A percentile compares a stretch with the other conserved stretches of the same genome.
Conservation (phyloP, 164 flowering plant species). For the Tetrastigma voinierianum region DNA sequence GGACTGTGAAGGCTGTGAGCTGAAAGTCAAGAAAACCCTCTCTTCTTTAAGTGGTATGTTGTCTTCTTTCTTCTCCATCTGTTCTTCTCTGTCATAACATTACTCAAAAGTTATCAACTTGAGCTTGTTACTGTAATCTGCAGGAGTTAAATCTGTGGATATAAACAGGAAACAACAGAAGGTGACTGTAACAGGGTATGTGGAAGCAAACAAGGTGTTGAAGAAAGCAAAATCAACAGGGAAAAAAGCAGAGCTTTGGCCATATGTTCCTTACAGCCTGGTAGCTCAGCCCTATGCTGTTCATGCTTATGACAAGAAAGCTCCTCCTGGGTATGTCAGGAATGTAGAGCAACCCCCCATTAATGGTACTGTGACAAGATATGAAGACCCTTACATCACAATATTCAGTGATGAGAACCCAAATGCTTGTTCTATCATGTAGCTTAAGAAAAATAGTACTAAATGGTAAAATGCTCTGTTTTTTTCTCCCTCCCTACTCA, state of each 20-base stretch:
- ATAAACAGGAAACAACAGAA: conserved; percentile 68
- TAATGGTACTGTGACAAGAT: conserved; percentile 21
- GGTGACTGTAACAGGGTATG: conserved; percentile 65
- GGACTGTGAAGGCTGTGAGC: conserved; percentile 86
- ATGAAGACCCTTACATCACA: conserved; percentile 46
- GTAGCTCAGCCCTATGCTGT: conserved; percentile 59
- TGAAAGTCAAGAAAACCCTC: conserved; percentile 65
- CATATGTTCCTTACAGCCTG: conserved; percentile 61
- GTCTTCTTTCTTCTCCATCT: not conserved
- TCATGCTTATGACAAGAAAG: conserved; percentile 66
- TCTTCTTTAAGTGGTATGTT: conserved; percentile 50
- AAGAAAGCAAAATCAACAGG: conserved; percentile 68
- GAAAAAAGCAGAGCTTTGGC: conserved; percentile 72
- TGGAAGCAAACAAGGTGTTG: conserved; percentile 58
- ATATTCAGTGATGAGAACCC: conserved; percentile 79
- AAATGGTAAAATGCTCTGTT: not conserved
- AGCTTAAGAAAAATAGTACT: not conserved
- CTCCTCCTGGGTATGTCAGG: conserved; percentile 71
- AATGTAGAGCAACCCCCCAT: conserved; percentile 33
- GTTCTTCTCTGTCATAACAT: not conserved
- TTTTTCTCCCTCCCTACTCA: not conserved
- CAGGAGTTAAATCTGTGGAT: conserved; percentile 65
- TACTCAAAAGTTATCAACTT: too few relatives aligned
- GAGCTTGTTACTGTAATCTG: conserved; percentile 1
- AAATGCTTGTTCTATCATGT: conserved; percentile 72